Evolutionary conservation across 2,329 filamentous ascomycete genomes (phyloP).

Genomic region (Monosporascus sp.): DNA sequence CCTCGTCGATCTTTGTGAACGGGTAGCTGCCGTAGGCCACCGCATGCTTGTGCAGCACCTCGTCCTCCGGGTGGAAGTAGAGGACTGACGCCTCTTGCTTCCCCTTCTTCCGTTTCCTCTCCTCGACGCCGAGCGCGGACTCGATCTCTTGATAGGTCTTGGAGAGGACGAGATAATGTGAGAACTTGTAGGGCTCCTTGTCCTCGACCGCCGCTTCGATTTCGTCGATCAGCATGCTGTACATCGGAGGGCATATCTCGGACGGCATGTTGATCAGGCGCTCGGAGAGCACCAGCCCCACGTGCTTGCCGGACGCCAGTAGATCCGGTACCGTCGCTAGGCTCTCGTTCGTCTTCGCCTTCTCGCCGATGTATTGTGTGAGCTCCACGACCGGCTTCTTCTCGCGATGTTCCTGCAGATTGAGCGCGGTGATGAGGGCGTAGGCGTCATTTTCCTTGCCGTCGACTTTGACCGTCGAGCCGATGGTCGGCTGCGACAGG

Average conservation of each 20-base stretch:
- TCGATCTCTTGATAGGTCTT: conserved; percentile 89
- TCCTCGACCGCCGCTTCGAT: conserved; percentile 83
- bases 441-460: conserved; percentile 90
- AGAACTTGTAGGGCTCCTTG: conserved; percentile 86
- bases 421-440: conserved; percentile 84
- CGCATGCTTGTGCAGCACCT: conserved; percentile 75
- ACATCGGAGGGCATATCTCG: conserved; percentile 88
- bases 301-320: conserved; percentile 52
- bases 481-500: conserved; percentile 78
- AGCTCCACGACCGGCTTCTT: conserved; percentile 68
- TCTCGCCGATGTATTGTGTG: conserved; percentile 62
- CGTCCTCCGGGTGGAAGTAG: conserved; percentile 96
- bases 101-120: conserved; percentile 63
- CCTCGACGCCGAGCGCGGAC: conserved; percentile 68
- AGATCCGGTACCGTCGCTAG: conserved; percentile 54
- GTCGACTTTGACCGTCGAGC: conserved; percentile 96
- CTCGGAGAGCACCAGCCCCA: conserved; percentile 87
- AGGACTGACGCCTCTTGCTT: conserved; percentile 61
- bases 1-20: conserved; percentile 77
- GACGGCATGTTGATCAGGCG: conserved; percentile 95
- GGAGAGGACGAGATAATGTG: conserved; percentile 86
- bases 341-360: conserved; percentile 47
- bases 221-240: conserved; percentile 89
- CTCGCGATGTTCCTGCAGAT: conserved; percentile 71
- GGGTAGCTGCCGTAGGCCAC: conserved; percentile 64